A percentile compares a stretch with the other conserved stretches of the same genome.
phyloP scores from a whole-genome alignment of 352 stramenopile genomes.

The Globisporangium mamillatum region DNA sequence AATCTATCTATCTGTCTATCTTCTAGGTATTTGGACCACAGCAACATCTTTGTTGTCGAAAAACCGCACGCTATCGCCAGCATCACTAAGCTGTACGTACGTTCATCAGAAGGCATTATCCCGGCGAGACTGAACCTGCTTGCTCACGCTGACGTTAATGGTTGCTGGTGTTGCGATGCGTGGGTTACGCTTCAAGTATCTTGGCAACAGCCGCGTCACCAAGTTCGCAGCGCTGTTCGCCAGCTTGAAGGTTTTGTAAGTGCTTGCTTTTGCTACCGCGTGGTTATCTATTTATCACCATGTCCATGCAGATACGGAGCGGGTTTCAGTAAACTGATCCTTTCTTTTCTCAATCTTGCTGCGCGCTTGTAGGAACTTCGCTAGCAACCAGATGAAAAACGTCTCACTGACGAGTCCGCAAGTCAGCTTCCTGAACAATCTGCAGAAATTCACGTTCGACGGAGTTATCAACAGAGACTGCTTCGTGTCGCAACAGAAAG shows the following conservation, averaged over 20 bases:
- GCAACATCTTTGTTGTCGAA: not conserved
- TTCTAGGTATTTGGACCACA: conserved; percentile 8
- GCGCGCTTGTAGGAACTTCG: not conserved
- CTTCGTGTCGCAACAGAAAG: not conserved
- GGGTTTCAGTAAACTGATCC: not conserved
- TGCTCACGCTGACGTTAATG: not conserved
- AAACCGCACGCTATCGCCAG: not conserved
- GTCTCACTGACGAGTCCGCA: conserved; percentile 1
- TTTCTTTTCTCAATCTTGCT: too few relatives aligned
- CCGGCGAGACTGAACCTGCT: too few relatives aligned
- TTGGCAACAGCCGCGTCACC: too few relatives aligned
- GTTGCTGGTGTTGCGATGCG: too few relatives aligned
- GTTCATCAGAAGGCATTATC: not conserved
- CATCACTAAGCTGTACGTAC: not conserved
- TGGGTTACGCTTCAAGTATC: too few relatives aligned
- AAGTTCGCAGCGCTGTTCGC: too few relatives aligned
- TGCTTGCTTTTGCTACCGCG: too few relatives aligned
- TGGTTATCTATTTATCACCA: too few relatives aligned
- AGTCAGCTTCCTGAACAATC: not conserved
- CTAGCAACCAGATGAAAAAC: not conserved
- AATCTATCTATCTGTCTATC: too few relatives aligned
- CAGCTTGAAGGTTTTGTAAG: not conserved
- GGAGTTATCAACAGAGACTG: not conserved
- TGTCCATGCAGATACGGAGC: too few relatives aligned
- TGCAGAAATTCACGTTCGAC: conserved; percentile 9